A percentile compares a stretch with the other conserved stretches of the same genome.
Evolutionary conservation across 2,329 filamentous ascomycete species (phyloP).

Genomic region (Clonostachys byssicola): DNA sequence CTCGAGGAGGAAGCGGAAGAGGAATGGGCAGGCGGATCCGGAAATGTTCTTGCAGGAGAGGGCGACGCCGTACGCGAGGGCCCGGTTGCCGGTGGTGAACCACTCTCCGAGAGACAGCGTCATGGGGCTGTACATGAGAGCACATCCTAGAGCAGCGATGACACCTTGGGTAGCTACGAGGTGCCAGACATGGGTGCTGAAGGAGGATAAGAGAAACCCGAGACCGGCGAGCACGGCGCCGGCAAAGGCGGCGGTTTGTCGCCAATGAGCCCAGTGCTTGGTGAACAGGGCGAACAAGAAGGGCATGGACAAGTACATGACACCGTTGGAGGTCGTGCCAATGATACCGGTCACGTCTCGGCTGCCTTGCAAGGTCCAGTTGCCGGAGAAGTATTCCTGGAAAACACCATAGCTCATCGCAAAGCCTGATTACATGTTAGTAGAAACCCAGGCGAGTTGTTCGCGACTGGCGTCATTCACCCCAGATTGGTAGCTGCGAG

Average conservation of each 20-base stretch:
- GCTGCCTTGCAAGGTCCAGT: conserved; percentile 5
- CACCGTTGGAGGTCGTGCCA: conserved; percentile 9
- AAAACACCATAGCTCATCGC: conserved; percentile 11
- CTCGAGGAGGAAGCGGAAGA: conserved; percentile 6
- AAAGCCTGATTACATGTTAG: conserved; percentile 4
- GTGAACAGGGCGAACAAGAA: conserved; percentile 8
- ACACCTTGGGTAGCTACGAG: conserved; percentile 8
- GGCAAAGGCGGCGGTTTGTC: conserved; percentile 5
- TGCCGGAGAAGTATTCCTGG: conserved; percentile 8
- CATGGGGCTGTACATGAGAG: conserved; percentile 7
- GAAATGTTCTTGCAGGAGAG: conserved; percentile 8
- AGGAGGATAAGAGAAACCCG: conserved; percentile 7
- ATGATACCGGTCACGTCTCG: conserved; percentile 7
- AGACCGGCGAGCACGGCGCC: conserved; percentile 5
- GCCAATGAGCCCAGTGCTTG: conserved; percentile 5
- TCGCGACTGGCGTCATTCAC: neutral
- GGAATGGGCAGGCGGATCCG: conserved; percentile 6
- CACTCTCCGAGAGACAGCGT: conserved; percentile 10
- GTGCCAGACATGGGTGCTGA: conserved; percentile 6
- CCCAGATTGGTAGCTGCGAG: conserved; percentile 5
- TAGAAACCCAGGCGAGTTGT: neutral
- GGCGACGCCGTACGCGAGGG: conserved; percentile 8
- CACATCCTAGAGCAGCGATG: conserved; percentile 5
- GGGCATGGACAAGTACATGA: conserved; percentile 11
- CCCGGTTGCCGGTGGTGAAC: conserved; percentile 7